Evolutionary conservation across 768 basidiomycete species (phyloP), one percentile per base, ranked within the genome.

Genomic region (Punctularia strigosozonata): DNA sequence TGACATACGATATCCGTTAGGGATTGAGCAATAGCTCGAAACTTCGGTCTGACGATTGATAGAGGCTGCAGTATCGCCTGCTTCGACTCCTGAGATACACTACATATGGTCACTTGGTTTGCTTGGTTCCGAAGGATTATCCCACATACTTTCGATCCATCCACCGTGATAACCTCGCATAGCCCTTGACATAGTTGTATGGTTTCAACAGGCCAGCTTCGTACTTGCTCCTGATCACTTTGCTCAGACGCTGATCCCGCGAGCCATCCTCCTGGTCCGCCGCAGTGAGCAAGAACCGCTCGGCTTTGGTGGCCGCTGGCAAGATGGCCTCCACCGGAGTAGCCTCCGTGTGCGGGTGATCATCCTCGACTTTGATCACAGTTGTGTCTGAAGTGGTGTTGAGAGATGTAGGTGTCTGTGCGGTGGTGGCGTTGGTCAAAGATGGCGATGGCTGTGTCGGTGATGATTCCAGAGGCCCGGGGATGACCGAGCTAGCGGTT

Each of bases 181-280:
- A 98, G 0, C 94, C 94, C 52, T 91, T 91, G 36, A 91, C 89
- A 48, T 97, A 95, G 59, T 97, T 92, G 51, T 94, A 95, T 3
- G 94, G 94, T 52, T 88, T 91, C 46, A 97, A 61, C 31, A 98
- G 58, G 0, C 92, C 94, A 2, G 94, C 94, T 53, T 98, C 92
- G 59, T 95, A 97, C 60, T 97, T 98, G 51, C 86, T 89, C 47
- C 84, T 74, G 48, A 97, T 98, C 46, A 97, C 94, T 42, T 85
- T 71, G 47, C 81, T 86, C 37, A 98, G 61, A 1, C 92, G 77
- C 48, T 94, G 87, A 48, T 92, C 85, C 31, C 94, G 69, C 18
- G 89, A 83, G 0, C 92, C 92, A 1, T 83, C 75, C 39, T 84
- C 86, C 51, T 95, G 92, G 57, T 97, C 94, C 0, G 94, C 94